Evolutionary conservation across 768 basidiomycete genomes (phyloP).

Genomic region (Tylopilus vinaceipallidus): DNA sequence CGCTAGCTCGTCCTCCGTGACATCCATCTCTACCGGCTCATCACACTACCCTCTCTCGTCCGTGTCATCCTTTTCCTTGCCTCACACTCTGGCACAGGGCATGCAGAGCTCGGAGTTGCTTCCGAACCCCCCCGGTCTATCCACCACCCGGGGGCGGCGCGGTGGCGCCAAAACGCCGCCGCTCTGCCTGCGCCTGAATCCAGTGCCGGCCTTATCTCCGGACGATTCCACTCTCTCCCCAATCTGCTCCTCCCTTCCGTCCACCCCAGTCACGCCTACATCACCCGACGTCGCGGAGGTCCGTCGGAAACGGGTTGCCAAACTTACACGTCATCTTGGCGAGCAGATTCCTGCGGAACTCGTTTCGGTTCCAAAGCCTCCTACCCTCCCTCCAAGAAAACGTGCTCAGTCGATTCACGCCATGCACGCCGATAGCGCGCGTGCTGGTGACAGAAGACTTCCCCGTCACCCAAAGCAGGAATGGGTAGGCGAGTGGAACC

Average conservation of each 20-base stretch:
- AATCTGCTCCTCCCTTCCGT: constrained; percentile 12
- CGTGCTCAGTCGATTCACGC: constrained; percentile 19
- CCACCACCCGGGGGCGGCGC: constrained; percentile 7
- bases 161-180: constrained; percentile 14
- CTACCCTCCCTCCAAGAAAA: neutral
- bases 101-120: constrained; percentile 12
- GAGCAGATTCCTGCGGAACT: constrained; percentile 59
- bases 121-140: constrained; percentile 21
- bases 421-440: neutral
- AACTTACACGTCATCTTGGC: constrained; percentile 55
- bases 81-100: constrained; percentile 1
- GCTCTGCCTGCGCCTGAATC: constrained; percentile 25
- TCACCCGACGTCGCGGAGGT: constrained; percentile 32
- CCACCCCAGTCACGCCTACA: constrained; percentile 20
- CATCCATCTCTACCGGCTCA: constrained; percentile 14
- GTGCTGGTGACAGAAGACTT: neutral
- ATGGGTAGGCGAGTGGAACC: constrained; percentile 44
- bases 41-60: constrained; percentile 13
- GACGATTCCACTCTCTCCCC: constrained; percentile 14
- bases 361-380: constrained; percentile 25
- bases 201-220: constrained; percentile 8
- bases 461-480: constrained; percentile 2
- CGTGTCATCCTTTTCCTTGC: constrained; percentile 16
- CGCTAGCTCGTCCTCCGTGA: constrained; percentile 19
- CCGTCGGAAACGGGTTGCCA: constrained; percentile 52